Base-by-base conservation (phyloP, 305 asterid genomes). In the Nicotiana rustica region DNA sequence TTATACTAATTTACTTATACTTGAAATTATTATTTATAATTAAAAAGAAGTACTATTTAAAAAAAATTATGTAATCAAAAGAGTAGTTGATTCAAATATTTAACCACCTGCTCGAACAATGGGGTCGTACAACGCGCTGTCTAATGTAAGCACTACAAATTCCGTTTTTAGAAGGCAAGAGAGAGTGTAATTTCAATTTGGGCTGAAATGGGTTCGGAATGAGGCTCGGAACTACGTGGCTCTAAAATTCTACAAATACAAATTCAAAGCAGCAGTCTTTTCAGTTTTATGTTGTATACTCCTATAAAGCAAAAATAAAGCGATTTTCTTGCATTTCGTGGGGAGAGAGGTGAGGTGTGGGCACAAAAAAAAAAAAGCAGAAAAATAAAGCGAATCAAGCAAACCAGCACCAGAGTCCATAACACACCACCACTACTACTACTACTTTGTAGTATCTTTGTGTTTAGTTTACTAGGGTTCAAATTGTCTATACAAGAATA, bases 311-410 rank as follows among this genome's bases (percentile, higher is more conserved):
- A 57, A 73, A 44, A 21, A 75, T 75, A 52, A 55, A 76, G 80
- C 80, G 80, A 47, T 52, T 76, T 76, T 75, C 80, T 75, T 75
- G 80, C 80, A 15, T 29, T 75, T 75, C 80, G 80, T 75, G 79
- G 64, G 79, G 61, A 71, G 36, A 70, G 61, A 71, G 61, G 64
- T 25, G 80, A 75, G 80, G 47, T 6, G 47, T 75, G 62, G 65
- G 47, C 38, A 10, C 1, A 25, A 6, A 70, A 75, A 75, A 3
- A 25, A 6, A 70, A 75, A 75, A 47, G 14, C 9, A 47, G 18
- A 73, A 4, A 13, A 73, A 55, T 44, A 44, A 70, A 44, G 52
- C 12, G 61, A 47, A 71, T 71, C 60, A 71, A 71, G 38, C 36
- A 47, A 71, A 10, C 78, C 78, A 71, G 7, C 17, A 70, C 60